A percentile compares a stretch with the other conserved stretches of the same genome.
Evolutionary conservation across 1,139 yeast species (phyloP).

Genomic region (Taphrina flavorubra): DNA sequence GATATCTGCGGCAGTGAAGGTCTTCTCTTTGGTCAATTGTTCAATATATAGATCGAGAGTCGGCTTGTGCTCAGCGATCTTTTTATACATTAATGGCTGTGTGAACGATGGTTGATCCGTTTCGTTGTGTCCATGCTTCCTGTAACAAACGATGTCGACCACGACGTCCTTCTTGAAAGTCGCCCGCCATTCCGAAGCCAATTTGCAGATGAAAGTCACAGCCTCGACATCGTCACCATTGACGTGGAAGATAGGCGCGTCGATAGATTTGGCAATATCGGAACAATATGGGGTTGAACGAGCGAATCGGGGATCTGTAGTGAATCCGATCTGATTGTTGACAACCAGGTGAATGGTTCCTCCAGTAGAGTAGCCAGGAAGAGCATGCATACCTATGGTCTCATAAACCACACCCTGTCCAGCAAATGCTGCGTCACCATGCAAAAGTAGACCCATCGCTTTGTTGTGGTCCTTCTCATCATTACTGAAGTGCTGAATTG

Average conservation of each 20-base stretch:
- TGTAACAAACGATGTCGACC: slow-evolving; percentile 96
- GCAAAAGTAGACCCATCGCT: slow-evolving; percentile 90
- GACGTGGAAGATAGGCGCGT: slow-evolving; percentile 98
- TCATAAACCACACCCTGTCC: slow-evolving; percentile 99
- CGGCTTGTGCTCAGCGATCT: slow-evolving; percentile 84
- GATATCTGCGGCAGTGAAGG: slow-evolving; percentile 86
- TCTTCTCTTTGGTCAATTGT: slow-evolving; percentile 79
- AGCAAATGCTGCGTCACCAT: slow-evolving; percentile 99
- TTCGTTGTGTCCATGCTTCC: slow-evolving; percentile 98
- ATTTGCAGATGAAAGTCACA: slow-evolving; percentile 83
- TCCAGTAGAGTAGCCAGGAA: slow-evolving; percentile 97
- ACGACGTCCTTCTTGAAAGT: slow-evolving; percentile 95
- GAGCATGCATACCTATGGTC: slow-evolving; percentile 90
- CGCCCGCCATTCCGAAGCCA: slow-evolving; percentile 99
- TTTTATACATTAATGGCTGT: slow-evolving; percentile 95
- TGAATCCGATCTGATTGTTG: slow-evolving; percentile 98
- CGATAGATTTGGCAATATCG: slow-evolving; percentile 93
- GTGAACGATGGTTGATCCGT: slow-evolving; percentile 99
- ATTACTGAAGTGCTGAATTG: slow-evolving; percentile 87
- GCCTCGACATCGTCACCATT: slow-evolving; percentile 98
- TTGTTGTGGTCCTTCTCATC: slow-evolving; percentile 82
- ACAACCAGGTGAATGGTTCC: slow-evolving; percentile 96
- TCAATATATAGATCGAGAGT: slow-evolving; percentile 85
- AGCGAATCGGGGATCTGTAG: slow-evolving; percentile 97
- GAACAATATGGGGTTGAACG: slow-evolving; percentile 98